Base-by-base conservation (phyloP, 805 yeast species). In the Grigorovia humatica region DNA sequence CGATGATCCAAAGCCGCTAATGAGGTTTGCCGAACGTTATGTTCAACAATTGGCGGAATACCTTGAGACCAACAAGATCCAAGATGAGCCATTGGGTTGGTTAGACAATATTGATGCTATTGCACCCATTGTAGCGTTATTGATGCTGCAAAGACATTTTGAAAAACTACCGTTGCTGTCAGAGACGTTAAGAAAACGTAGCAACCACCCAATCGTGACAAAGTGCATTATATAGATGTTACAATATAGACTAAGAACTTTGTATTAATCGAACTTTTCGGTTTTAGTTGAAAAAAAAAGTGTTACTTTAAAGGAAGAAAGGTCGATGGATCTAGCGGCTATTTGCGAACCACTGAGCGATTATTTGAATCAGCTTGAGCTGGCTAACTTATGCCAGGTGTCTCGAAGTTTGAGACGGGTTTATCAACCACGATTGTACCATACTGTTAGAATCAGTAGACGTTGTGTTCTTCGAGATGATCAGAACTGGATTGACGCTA, bases 311-410 rank as follows among this genome's bases (percentile, higher is more conserved):
- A 23, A 23, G 27, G 6, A 23, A 23, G 13, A 42, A 4, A 18
- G 3, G 12, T 42, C n/a, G 15, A 32, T 32, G 38, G 15, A 32
- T 32, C 38, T 32, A 32, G 15, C 38, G 3, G 38, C 15, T 38
- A 12, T 38, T 38, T 38, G 42, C 7, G 13, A 19, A 1, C 19
- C 15, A 23, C 54, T 64, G 11, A 51, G 58, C 9, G 38, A 47
- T 9, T 69, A 54, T 49, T 56, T 76, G 15, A 72, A 75, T 7
- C 81, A 76, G 54, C 68, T 71, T 51, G 69, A 66, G 19, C 64
- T 72, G 48, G 35, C 68, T 4, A 59, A 60, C 27, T 53, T 76
- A n/a, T 57, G 70, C 2, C 59, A 56, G 42, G 60, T 71, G 2
- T 68, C 60, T 52, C 69, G 64, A 52, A 54, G 54, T 13, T 44